phyloP scores from a whole-genome alignment of 2,329 filamentous ascomycete species.

The Diaporthe eres region DNA sequence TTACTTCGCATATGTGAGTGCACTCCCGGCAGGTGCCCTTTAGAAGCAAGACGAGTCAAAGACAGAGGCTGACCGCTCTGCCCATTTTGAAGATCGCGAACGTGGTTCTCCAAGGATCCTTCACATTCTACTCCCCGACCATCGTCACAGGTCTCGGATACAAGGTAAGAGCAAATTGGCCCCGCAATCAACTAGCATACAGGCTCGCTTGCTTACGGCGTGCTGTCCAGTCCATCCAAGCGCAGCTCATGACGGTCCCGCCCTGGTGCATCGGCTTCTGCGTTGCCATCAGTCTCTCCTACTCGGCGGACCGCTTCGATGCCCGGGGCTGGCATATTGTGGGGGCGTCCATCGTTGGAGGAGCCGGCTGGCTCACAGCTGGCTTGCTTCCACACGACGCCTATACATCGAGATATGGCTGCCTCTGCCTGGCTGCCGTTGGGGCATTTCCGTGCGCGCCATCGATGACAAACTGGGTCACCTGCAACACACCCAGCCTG shows the following conservation, averaged over 20 bases:
- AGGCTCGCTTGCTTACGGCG: not conserved
- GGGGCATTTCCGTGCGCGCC: conserved; percentile 55
- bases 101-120: conserved; percentile 49
- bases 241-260: conserved; percentile 48
- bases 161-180: not conserved
- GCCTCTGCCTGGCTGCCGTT: conserved; percentile 53
- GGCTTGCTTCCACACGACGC: conserved; percentile 48
- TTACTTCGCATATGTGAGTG: conserved; percentile 45
- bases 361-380: conserved; percentile 51
- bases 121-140: conserved; percentile 67
- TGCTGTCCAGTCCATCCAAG: conserved; percentile 44
- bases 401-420: conserved; percentile 51
- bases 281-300: conserved; percentile 46
- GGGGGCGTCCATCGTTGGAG: conserved; percentile 48
- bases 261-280: conserved; percentile 49
- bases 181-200: rapidly evolving
- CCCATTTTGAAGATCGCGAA: conserved; percentile 45
- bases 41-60: rapidly evolving
- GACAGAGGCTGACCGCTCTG: conserved; percentile 46
- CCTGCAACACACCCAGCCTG: conserved; percentile 54
- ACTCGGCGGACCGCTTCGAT: conserved; percentile 46
- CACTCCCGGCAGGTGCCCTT: no score
- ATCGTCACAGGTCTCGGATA: conserved; percentile 61
- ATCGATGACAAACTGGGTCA: conserved; percentile 55
- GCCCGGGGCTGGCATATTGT: conserved; percentile 47